Evolutionary conservation across 768 basidiomycete species (phyloP).

Genomic region (Panaeolus papilionaceus): DNA sequence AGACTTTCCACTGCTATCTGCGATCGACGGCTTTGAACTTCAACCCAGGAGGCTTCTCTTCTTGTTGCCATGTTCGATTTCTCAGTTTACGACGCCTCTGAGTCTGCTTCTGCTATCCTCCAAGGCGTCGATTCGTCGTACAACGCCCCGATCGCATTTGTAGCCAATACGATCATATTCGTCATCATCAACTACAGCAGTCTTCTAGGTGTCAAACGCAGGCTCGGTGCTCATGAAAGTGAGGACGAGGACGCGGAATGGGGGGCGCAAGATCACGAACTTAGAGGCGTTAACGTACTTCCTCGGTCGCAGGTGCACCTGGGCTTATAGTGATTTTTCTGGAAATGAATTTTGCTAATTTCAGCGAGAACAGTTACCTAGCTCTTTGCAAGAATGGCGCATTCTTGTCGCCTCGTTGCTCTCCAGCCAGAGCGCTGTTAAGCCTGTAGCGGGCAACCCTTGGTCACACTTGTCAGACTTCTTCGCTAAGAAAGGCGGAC

Average conservation of each 20-base stretch:
- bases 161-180: constrained; percentile 5
- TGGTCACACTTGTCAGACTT: neutral
- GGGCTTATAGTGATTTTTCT: neutral
- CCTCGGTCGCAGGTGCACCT: neutral
- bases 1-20: neutral
- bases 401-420: neutral
- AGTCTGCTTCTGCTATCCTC: neutral
- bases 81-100: neutral
- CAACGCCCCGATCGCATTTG: constrained; percentile 4
- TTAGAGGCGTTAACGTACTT: neutral
- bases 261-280: neutral
- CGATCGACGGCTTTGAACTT: neutral
- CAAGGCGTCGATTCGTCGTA: neutral
- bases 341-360: neutral
- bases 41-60: neutral
- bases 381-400: neutral
- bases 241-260: neutral
- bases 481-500: neutral
- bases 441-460: neutral
- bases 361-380: neutral
- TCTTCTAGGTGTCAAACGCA: neutral
- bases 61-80: constrained; percentile 2
- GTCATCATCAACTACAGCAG: constrained; percentile 4
- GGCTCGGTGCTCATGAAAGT: neutral
- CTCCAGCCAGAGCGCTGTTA: neutral